Percentiles rank a stretch among this genome's conserved stretches.
Conservation (phyloP, 441 rosid species). For the Mallotus repandus region DNA sequence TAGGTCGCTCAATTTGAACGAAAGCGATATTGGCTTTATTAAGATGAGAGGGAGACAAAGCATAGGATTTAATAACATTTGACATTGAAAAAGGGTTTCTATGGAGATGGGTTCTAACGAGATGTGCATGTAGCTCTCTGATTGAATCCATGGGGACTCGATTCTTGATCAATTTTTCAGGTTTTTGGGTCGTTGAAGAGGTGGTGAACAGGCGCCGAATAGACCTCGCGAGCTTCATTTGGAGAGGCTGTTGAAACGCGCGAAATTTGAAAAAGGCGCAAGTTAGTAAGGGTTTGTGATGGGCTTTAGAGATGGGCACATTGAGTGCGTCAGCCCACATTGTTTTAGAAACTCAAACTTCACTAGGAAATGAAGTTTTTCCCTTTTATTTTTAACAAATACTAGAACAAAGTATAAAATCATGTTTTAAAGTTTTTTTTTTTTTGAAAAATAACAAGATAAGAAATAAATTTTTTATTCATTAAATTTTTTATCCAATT, state of each 20-base stretch:
- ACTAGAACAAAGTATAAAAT: no score
- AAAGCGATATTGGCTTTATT: slow-evolving; percentile 41
- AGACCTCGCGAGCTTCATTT: slow-evolving; percentile 27
- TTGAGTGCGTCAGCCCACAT: no score
- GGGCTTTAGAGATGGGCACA: no score
- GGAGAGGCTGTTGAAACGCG: background rate
- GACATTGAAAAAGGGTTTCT: slow-evolving; percentile 39
- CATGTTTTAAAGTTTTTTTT: no score
- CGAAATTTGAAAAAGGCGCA: no score
- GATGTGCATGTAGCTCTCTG: slow-evolving; percentile 43
- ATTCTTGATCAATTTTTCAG: slow-evolving; percentile 11
- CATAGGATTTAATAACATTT: slow-evolving; percentile 43
- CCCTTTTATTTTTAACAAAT: no score
- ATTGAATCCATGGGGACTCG: slow-evolving; percentile 18
- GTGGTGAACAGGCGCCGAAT: slow-evolving; percentile 23
- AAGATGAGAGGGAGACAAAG: slow-evolving; percentile 34
- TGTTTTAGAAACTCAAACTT: no score
- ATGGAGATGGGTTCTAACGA: slow-evolving; percentile 39
- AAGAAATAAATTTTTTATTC: no score
- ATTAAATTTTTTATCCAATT: no score
- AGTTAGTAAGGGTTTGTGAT: no score
- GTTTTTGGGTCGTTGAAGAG: slow-evolving; percentile 23
- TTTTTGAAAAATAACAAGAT: no score
- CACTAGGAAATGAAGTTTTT: no score
- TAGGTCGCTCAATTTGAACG: slow-evolving; percentile 37